Evolutionary conservation across 345 rosid genomes (phyloP).

Genomic region (Eucalyptus pauciflora): DNA sequence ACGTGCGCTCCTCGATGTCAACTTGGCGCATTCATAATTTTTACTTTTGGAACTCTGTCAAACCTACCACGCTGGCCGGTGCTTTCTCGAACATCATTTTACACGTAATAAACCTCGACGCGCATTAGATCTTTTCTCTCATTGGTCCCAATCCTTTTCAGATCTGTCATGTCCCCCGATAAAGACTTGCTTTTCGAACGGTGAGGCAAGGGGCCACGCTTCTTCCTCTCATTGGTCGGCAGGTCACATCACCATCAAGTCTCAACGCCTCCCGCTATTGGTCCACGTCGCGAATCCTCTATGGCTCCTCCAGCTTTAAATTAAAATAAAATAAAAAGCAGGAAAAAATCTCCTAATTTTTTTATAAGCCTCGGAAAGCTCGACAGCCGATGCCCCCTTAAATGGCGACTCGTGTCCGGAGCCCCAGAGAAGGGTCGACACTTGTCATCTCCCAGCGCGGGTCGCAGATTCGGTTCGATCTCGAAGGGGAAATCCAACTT

Average conservation of each 20-base stretch:
- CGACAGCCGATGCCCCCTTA: slow-evolving; percentile 17
- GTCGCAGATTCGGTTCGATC: background rate
- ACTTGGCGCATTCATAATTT: background rate
- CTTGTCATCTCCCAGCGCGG: slow-evolving; percentile 53
- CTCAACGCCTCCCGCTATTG: slow-evolving; percentile 11
- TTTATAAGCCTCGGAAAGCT: background rate
- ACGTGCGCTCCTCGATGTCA: background rate
- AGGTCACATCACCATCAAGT: slow-evolving; percentile 12
- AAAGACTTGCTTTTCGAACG: background rate
- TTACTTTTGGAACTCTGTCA: background rate
- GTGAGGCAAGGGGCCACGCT: slow-evolving; percentile 16
- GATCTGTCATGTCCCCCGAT: background rate
- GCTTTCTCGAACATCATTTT: background rate
- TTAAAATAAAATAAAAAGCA: background rate
- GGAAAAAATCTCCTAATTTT: background rate
- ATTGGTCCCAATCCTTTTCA: background rate
- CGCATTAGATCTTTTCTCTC: background rate
- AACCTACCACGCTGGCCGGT: background rate
- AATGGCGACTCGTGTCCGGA: slow-evolving; percentile 55
- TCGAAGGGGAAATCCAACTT: background rate
- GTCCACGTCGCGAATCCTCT: slow-evolving; percentile 39
- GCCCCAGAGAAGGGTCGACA: slow-evolving; percentile 24
- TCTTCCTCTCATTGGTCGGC: slow-evolving; percentile 15
- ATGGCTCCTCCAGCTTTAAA: slow-evolving; percentile 4
- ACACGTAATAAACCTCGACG: background rate